Evolutionary conservation across 257 asterid genomes (phyloP), one percentile per base, ranked within the genome.

Genomic region (Nicotiana otophora): DNA sequence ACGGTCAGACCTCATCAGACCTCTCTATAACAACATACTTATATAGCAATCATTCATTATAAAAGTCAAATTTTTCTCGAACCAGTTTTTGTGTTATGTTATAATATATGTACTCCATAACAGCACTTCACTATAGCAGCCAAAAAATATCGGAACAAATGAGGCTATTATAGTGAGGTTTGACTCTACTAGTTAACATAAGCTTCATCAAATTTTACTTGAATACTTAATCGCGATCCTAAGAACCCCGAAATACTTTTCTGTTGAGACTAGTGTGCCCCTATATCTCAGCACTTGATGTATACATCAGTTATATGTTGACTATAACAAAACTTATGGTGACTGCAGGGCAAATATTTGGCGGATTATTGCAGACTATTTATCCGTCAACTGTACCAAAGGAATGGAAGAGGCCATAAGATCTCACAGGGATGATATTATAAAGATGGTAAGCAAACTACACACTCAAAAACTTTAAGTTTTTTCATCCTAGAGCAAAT

Each of bases 321-420:
- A 42, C 42, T 5, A 19, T 33, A 48, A 63, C 61, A 16, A 75
- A 39, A 39, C 30, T 78, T 63, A 61, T 62, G 74, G 34, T 39
- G 28, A 81, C 33, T 34, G 81, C 87, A 90, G 90, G 88, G 53
- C 89, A 81, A 5, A 81, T 85, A 34, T 39, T 70, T 48, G 67
- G 85, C 20, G 93, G 89, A 83, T 84, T 90, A 60, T 82, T 88
- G 46, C 85, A 81, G 75, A 90, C 85, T 51, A 82, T 88, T 80
- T 86, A 84, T 42, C 89, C 93, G 8, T 34, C 51, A 42, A 54
- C 88, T 39, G 88, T 90, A 72, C 93, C 93, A 30, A 88, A 54
- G 82, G 86, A 84, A 58, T 90, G 93, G 91, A 78, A 88, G 85
- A 83, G 33, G 33, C 12, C 85, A 31, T 88, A 83, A 84, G 80